phyloP scores from a whole-genome alignment of 805 yeast species.

The Candida awuae region DNA sequence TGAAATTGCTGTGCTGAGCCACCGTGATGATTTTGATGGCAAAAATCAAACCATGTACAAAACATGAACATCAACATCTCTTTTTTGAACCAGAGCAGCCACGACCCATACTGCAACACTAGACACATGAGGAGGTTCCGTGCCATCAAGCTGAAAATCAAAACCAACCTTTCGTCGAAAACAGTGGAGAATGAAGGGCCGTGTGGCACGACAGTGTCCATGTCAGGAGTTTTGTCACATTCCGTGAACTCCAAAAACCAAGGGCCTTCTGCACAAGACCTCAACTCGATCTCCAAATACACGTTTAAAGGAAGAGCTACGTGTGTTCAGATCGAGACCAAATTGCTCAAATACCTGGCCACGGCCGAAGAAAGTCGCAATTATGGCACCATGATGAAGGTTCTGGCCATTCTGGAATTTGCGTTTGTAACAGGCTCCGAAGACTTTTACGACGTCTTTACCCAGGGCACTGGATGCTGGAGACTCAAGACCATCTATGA shows the following conservation, averaged over 20 bases:
- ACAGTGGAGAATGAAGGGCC: background rate
- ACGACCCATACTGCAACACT: no score
- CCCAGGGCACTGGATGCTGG: slow-evolving; percentile 3
- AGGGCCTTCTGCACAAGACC: slow-evolving; percentile 2
- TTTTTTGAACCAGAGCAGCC: no score
- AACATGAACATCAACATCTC: no score
- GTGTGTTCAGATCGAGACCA: slow-evolving; percentile 1
- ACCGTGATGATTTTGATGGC: no score
- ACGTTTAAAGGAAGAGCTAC: background rate
- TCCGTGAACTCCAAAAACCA: background rate
- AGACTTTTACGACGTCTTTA: slow-evolving; percentile 4
- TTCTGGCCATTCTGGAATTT: slow-evolving; percentile 1
- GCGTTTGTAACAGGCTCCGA: background rate
- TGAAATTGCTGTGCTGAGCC: no score
- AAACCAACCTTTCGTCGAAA: background rate
- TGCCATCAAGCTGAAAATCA: slow-evolving; percentile 1
- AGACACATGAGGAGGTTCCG: slow-evolving; percentile 1
- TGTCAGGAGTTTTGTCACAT: background rate
- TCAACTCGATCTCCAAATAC: slow-evolving; percentile 1
- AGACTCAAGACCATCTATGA: background rate
- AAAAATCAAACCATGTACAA: no score
- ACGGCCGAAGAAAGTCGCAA: background rate
- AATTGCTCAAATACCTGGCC: background rate
- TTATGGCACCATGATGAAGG: background rate
- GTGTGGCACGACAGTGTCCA: background rate